Evolutionary conservation across 306 rosid genomes (phyloP), one percentile per base, ranked within the genome.

Genomic region (Vigna hirtella): DNA sequence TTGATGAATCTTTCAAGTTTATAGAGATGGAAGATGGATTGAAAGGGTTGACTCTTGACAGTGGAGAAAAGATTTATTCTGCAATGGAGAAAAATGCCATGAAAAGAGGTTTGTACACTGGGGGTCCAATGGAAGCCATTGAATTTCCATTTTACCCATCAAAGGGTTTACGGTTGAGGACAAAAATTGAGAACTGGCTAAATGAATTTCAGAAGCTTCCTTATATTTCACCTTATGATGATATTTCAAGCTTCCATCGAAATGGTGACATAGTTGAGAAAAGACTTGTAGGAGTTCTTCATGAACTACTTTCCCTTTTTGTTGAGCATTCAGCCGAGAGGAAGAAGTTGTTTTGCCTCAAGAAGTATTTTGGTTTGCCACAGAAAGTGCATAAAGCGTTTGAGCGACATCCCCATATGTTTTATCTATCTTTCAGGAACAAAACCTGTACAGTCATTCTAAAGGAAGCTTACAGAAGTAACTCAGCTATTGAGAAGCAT

Each of bases 271-370:
- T 86, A 45, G 90, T 91, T 0, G 97, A 94, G 88, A 94, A 92
- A 77, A 85, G 97, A 63, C 73, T 94, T 3, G 88, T 89, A 81
- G 98, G 91, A 30, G 38, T 94, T 81, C 92, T 94, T 74, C 97
- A 94, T 80, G 98, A 94, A 72, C 32, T 94, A 79, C 87, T 92
- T 68, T 70, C 92, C 81, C 87, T 94, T 51, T 92, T 90, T 79
- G 96, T 94, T 50, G 97, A 90, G 48, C 93, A 94, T 86, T 89
- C 97, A 18, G 95, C 93, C 0, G 92, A 92, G 84, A 89, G 97
- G 86, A 90, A 80, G 90, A 87, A 88, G 77, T 88, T 94, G 66
- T 72, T 88, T 26, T 92, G 96, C 82, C 97, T 94, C 38, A 94
- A 89, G 78, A 92, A 92, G 73, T 73, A 82, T 72, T 81, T 89